phyloP scores from a whole-genome alignment of 345 rosid species.

The Salix brachista region DNA sequence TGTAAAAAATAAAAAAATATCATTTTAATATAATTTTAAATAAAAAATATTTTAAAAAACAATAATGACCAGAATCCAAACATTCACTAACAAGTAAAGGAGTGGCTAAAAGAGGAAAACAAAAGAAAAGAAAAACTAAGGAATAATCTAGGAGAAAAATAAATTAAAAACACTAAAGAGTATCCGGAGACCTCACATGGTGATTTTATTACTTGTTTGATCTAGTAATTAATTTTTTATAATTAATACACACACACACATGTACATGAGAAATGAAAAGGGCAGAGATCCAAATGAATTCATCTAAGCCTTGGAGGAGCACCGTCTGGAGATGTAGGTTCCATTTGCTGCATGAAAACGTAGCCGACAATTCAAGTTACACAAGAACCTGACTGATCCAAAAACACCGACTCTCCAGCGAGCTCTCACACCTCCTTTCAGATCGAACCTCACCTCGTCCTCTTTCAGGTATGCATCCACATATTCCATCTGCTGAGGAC shows the following conservation, averaged over 20 bases:
- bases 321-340: slow-evolving; percentile 31
- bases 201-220: too few species aligned
- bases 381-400: slow-evolving; percentile 54
- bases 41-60: too few species aligned
- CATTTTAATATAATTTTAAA: too few species aligned
- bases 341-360: slow-evolving; percentile 48
- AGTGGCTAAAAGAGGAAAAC: too few species aligned
- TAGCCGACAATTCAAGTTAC: slow-evolving; percentile 57
- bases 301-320: slow-evolving; percentile 63
- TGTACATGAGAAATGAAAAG: background rate
- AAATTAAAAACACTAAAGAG: too few species aligned
- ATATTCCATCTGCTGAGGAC: slow-evolving; percentile 31
- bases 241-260: background rate
- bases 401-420: slow-evolving; percentile 68
- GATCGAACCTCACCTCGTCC: slow-evolving; percentile 49
- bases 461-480: slow-evolving; percentile 40
- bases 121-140: too few species aligned
- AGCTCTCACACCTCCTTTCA: slow-evolving; percentile 59
- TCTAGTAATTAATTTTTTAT: too few species aligned
- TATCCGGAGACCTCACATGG: too few species aligned
- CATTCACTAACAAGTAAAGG: too few species aligned
- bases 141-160: too few species aligned
- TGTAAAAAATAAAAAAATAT: too few species aligned
- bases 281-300: background rate
- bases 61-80: too few species aligned